Base-by-base conservation (phyloP, 257 asterid genomes). In the Jasminum sambac region DNA sequence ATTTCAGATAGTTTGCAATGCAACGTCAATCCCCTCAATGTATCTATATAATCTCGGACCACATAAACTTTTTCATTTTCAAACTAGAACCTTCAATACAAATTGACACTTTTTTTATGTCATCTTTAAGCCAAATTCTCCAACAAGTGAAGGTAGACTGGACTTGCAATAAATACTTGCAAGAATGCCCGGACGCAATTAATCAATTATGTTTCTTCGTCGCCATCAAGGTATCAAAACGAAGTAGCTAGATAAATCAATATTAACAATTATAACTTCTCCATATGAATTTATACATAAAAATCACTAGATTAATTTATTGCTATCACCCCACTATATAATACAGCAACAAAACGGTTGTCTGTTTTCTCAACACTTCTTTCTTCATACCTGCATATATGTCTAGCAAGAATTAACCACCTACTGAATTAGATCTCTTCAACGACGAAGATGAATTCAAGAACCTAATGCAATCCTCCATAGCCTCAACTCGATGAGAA, bases 401-500 rank as follows among this genome's bases (percentile, higher is more conserved):
- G 8, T 23, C 67, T 63, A 38, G 43, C 50, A 38, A 38, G 68
- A 64, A 64, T 55, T 64, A 19, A 19, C 55, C 11, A 40, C 57
- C n/a, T n/a, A n/a, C n/a, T 6, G 68, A 38, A 17, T 64, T 64
- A 17, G 69, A 64, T 64, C 69, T 64, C 40, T 64, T 30, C 48
- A 64, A 40, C 39, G 69, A 52, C 19, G 96, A 82, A 2, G 90
- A 88, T 46, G 86, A 82, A 73, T 90, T 90, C 79, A 93, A 89
- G 88, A 93, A 93, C 86, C 86, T 89, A 63, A 93, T 93, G 75
- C 98, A 90, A 44, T 93, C 98, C 65, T 88, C 91, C 1, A 93
- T 86, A 52, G 98, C 98, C 75, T 93, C 90, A 11, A 95, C 97
- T 65, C 96, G 74, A 48, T 89, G 96, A 2, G 95, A 87, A 70